Conservation (phyloP, 345 rosid genomes). For the Noccaea bulbosa region DNA sequence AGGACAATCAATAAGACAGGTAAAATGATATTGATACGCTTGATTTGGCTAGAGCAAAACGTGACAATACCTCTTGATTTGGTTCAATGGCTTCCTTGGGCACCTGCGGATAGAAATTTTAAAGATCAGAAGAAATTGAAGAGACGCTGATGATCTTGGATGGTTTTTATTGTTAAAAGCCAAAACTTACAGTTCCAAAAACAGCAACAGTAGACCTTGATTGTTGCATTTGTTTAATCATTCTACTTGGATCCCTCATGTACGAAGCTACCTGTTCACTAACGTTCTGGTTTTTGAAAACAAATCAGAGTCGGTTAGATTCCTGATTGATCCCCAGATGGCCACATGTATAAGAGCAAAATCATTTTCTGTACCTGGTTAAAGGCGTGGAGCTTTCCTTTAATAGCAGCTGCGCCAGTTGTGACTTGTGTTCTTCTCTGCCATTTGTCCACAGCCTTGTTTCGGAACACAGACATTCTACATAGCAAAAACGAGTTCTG, state of each 20-base stretch:
- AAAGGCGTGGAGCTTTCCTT: constrained; percentile 83
- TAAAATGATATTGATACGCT: constrained; percentile 32
- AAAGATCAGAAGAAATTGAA: constrained; percentile 36
- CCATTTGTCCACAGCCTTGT: constrained; percentile 93
- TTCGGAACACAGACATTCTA: constrained; percentile 77
- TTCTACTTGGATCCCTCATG: constrained; percentile 96
- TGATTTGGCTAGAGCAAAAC: constrained; percentile 18
- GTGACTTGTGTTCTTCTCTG: constrained; percentile 90
- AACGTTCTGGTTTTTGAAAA: constrained; percentile 59
- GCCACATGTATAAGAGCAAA: background rate
- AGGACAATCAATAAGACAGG: background rate
- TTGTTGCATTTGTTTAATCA: constrained; percentile 95
- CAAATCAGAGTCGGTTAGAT: constrained; percentile 21
- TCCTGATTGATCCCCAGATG: background rate
- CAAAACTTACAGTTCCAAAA: constrained; percentile 75
- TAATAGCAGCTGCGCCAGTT: constrained; percentile 90
- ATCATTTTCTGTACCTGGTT: constrained; percentile 68
- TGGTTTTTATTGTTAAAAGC: background rate
- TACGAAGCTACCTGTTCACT: constrained; percentile 86
- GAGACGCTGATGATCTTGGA: background rate
- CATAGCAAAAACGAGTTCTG: constrained; percentile 13
- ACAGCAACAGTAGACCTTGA: constrained; percentile 63
- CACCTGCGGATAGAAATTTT: constrained; percentile 42
- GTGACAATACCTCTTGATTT: constrained; percentile 54
- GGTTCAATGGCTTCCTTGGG: constrained; percentile 36